Conservation (phyloP, 495 filamentous ascomycete species). For the Neurospora sp. region DNA sequence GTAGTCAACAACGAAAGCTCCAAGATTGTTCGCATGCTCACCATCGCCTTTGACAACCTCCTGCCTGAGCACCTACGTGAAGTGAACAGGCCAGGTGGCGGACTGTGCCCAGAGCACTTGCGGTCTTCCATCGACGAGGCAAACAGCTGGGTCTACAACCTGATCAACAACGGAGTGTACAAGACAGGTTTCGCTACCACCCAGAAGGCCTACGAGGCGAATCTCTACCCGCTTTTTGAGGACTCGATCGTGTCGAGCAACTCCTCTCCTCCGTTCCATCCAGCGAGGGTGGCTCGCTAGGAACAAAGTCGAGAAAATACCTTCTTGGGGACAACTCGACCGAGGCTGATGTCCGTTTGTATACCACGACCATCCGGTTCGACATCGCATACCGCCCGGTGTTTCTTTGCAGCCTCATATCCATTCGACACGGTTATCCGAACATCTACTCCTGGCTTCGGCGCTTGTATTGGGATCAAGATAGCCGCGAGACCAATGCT, state of each 20-base stretch:
- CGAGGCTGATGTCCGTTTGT: conserved; percentile 70
- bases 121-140: conserved; percentile 56
- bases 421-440: conserved; percentile 68
- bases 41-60: conserved; percentile 62
- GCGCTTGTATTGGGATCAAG: conserved; percentile 58
- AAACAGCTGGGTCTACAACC: conserved; percentile 76
- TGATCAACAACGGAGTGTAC: conserved; percentile 85
- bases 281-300: conserved; percentile 19
- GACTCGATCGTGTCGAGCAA: conserved; percentile 58
- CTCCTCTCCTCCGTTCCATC: conserved; percentile 42
- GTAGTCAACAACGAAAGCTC: conserved; percentile 70
- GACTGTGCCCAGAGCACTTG: conserved; percentile 51
- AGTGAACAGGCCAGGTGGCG: conserved; percentile 33
- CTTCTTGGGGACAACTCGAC: conserved; percentile 57
- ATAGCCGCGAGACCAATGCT: conserved; percentile 11
- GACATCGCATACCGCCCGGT: conserved; percentile 74
- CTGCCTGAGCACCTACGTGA: conserved; percentile 51
- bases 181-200: conserved; percentile 35
- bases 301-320: conserved; percentile 22
- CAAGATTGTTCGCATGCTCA: conserved; percentile 64
- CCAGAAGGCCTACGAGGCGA: conserved; percentile 62
- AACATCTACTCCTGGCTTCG: conserved; percentile 58
- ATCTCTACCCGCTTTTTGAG: conserved; percentile 57
- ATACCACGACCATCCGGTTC: conserved; percentile 70
- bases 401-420: conserved; percentile 72